Evolutionary conservation across 2,329 filamentous ascomycete genomes (phyloP).

Genomic region (Ramularia endophylla): DNA sequence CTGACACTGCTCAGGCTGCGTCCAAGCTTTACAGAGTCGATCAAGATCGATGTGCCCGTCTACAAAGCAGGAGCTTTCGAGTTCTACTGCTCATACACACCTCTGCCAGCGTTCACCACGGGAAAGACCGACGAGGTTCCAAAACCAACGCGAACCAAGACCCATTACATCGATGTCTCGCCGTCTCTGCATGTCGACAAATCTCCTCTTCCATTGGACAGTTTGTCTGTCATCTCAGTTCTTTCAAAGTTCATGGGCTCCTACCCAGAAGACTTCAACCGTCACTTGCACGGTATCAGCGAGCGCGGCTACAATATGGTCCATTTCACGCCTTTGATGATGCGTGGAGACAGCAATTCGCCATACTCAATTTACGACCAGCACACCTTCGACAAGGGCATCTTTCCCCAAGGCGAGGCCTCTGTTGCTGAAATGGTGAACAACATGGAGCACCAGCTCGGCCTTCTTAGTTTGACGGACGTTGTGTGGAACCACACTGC

Average conservation of each 20-base stretch:
- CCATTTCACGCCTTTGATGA: conserved; percentile 92
- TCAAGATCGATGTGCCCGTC: conserved; percentile 85
- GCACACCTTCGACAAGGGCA: conserved; percentile 71
- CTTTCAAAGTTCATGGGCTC: conserved; percentile 98
- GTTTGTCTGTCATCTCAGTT: conserved; percentile 84
- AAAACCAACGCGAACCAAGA: conserved; percentile 55
- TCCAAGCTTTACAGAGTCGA: conserved; percentile 86
- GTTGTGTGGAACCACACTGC: conserved; percentile 98
- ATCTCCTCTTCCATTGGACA: conserved; percentile 70
- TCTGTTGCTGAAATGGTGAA: conserved; percentile 72
- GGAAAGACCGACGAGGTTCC: conserved; percentile 41
- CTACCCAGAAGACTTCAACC: conserved; percentile 85
- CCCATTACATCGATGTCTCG: conserved; percentile 91
- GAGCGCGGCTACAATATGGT: conserved; percentile 97
- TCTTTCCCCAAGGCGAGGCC: conserved; percentile 78
- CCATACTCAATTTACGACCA: conserved; percentile 97
- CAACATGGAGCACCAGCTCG: conserved; percentile 78
- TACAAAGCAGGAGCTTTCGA: conserved; percentile 79
- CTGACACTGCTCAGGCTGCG: conserved; percentile 56
- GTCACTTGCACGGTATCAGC: conserved; percentile 80
- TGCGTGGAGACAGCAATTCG: conserved; percentile 84
- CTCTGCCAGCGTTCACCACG: conserved; percentile 71
- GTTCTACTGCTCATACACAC: conserved; percentile 89
- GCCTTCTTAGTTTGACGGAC: conserved; percentile 82
- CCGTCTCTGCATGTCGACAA: conserved; percentile 72